Conservation (phyloP, 768 basidiomycete species). For the Xanthoconium stramineum region DNA sequence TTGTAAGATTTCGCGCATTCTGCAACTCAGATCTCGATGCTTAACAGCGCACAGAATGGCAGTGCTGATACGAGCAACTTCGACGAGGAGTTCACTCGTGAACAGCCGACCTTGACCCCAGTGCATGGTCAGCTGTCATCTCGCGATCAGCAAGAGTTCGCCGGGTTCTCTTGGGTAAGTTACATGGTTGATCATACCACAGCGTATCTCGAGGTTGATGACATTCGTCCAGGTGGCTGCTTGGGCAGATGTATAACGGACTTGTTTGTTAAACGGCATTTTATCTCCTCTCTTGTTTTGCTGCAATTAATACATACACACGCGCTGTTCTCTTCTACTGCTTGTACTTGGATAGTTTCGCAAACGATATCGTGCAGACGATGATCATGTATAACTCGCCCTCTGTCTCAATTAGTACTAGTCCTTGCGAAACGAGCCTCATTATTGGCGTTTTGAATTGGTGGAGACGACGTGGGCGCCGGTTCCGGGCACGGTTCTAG, state of each 20-base stretch:
- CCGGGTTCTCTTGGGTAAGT: constrained; percentile 91
- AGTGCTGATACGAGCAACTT: constrained; percentile 91
- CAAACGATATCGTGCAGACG: constrained; percentile 24
- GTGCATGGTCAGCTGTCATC: constrained; percentile 91
- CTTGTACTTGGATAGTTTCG: constrained; percentile 40
- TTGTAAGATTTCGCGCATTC: constrained; percentile 52
- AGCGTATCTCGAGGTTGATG: not conserved
- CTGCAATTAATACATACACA: constrained; percentile 32
- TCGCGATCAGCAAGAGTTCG: constrained; percentile 92
- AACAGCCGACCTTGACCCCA: constrained; percentile 95
- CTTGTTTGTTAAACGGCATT: constrained; percentile 22
- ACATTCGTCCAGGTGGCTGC: constrained; percentile 33
- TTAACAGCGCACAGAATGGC: constrained; percentile 52
- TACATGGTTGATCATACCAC: not conserved
- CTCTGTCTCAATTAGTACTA: not conserved
- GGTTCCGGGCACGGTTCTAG: constrained; percentile 57
- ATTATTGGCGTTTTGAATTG: constrained; percentile 27
- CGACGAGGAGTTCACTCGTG: constrained; percentile 94
- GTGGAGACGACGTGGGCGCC: constrained; percentile 59
- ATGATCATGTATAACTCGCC: constrained; percentile 16
- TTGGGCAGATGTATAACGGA: constrained; percentile 56
- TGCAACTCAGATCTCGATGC: not conserved
- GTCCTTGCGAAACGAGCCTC: not conserved
- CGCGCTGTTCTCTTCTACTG: constrained; percentile 22
- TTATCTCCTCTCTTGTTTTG: constrained; percentile 30